Base-by-base conservation (phyloP, 1,139 yeast genomes). In the Kluyveromyces sp. region DNA sequence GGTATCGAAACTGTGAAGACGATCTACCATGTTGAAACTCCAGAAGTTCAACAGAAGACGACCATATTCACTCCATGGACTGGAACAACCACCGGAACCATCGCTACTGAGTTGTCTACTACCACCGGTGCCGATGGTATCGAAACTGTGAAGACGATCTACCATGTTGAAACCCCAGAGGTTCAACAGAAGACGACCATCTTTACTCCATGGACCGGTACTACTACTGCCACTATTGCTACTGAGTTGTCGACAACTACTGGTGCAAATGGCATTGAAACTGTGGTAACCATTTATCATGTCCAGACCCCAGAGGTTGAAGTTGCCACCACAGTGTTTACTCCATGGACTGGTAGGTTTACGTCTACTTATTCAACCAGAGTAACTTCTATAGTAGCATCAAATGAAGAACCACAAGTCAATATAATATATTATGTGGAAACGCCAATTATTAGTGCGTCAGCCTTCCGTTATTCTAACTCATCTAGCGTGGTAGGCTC, bases 231-330 rank as follows among this genome's bases (percentile, higher is more conserved):
- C 8, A 50, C 51, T 6, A 42, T 27, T 35, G 26, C 48, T 26
- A 50, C 53, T 27, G 37, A 42, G 6, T 29, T 41, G 8, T 29
- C 39, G 3, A 41, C 50, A 1, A 7, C 21, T 15, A 15, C 39
- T 7, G 50, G 48, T 2, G 26, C 37, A 7, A 44, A 48, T 28
- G 50, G 50, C 21, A 45, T 44, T 7, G 37, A 31, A 10, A 48
- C 49, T 4, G 39, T 39, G 4, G 25, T 35, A 21, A 45, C 48
- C 7, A 39, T 46, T 30, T 48, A 45, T 39, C 40, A 42, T 26
- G 42, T 51, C 2, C 50, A 48, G 42, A 51, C 53, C n/a, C 54
- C 54, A 26, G 42, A 41, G 7, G 46, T 36, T 21, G 15, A 36
- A 7, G 3, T n/a, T 25, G 15, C 5, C 5, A 36, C 39, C 27